A percentile compares a stretch with the other conserved stretches of the same genome.
phyloP scores from a whole-genome alignment of 257 asterid genomes.

The Marsdenia floribunda region DNA sequence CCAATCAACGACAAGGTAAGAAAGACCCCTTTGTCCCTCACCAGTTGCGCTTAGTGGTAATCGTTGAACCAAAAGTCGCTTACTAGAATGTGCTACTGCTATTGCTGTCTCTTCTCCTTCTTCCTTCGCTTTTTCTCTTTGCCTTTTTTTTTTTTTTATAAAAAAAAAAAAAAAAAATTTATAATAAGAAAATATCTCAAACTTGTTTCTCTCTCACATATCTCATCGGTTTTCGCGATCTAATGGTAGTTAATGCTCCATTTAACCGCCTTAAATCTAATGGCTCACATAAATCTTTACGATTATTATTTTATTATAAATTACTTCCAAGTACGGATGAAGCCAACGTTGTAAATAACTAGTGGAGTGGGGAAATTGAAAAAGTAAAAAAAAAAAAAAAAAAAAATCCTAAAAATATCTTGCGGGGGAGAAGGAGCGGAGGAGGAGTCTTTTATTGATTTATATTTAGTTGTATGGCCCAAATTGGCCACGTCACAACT shows the following conservation, averaged over 20 bases:
- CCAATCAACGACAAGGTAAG: background rate
- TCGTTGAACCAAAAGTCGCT: background rate
- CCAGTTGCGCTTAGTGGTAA: conserved; percentile 4
- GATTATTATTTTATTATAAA: no score
- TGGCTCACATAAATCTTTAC: conserved; percentile 33
- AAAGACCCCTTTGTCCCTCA: background rate
- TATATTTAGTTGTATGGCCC: conserved; percentile 39
- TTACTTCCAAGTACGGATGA: no score
- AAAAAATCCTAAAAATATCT: conserved; percentile 43
- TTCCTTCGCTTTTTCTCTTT: no score
- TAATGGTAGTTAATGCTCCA: conserved; percentile 21
- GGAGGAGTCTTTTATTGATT: background rate
- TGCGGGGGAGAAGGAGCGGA: no score
- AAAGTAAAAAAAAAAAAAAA: no score
- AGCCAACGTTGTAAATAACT: no score
- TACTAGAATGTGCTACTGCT: background rate
- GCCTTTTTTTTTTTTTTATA: no score
- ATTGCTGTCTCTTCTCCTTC: background rate
- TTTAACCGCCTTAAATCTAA: conserved; percentile 46
- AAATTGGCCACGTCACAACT: conserved; percentile 48
- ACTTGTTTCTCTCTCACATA: background rate
- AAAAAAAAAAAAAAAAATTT: background rate
- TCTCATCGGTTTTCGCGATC: conserved; percentile 25
- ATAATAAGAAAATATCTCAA: conserved; percentile 39
- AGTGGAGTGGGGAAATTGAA: background rate